phyloP scores from a whole-genome alignment of 2,329 filamentous ascomycete species.

The Nemania diffusa region DNA sequence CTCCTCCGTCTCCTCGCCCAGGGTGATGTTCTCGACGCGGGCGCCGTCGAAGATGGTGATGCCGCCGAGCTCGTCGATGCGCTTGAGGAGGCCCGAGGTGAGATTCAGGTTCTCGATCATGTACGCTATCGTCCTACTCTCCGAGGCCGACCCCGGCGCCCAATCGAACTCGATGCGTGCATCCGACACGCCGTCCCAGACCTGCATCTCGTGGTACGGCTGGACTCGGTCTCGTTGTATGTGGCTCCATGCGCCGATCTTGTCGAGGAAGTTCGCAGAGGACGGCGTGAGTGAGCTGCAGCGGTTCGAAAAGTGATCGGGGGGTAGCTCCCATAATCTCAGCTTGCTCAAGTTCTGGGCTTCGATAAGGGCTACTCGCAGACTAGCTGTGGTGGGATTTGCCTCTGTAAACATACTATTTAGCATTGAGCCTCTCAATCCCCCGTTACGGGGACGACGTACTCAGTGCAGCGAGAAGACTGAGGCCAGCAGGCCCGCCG shows the following conservation, averaged over 20 bases:
- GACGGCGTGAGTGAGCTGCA: slow-evolving; percentile 94
- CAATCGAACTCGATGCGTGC: slow-evolving; percentile 91
- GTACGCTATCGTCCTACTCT: slow-evolving; percentile 79
- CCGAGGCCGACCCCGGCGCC: slow-evolving; percentile 56
- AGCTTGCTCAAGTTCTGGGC: slow-evolving; percentile 82
- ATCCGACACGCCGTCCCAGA: slow-evolving; percentile 94
- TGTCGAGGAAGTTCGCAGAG: slow-evolving; percentile 83
- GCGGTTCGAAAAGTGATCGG: slow-evolving; percentile 85
- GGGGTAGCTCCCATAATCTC: slow-evolving; percentile 72
- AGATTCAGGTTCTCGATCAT: slow-evolving; percentile 97
- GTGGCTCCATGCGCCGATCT: slow-evolving; percentile 87
- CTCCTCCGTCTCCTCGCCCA: slow-evolving; percentile 75
- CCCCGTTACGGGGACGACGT: slow-evolving; percentile 49
- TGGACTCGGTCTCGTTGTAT: slow-evolving; percentile 79
- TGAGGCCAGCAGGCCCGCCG: slow-evolving; percentile 88
- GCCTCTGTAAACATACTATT: slow-evolving; percentile 65
- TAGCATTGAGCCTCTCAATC: slow-evolving; percentile 17
- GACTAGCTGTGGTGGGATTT: slow-evolving; percentile 76
- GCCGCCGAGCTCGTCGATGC: slow-evolving; percentile 74
- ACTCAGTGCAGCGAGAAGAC: slow-evolving; percentile 81
- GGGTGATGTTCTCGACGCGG: slow-evolving; percentile 80
- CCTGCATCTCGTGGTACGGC: slow-evolving; percentile 94
- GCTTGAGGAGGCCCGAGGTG: slow-evolving; percentile 78
- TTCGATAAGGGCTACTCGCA: slow-evolving; percentile 90
- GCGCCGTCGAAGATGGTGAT: slow-evolving; percentile 80